Base-by-base conservation (phyloP, 148 eudicot genomes). In the Rheum nobile region DNA sequence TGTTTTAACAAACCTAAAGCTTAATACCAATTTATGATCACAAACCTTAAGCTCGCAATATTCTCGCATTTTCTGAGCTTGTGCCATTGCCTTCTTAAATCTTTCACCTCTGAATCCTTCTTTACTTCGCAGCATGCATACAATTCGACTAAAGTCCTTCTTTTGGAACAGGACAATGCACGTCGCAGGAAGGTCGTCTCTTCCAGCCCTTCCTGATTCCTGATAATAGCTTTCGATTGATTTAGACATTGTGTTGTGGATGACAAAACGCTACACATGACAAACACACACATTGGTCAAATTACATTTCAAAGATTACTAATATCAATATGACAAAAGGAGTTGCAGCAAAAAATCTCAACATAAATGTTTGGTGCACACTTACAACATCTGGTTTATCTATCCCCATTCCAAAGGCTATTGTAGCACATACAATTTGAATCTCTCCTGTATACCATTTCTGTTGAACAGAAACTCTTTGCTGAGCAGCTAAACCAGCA, bases 351-450 rank as follows among this genome's bases (percentile, higher is more conserved):
- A 48, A 19, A 16, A 19, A 43, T 9, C 14, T 10, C 37, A 35
- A 4, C 3, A 35, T 35, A 35, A 35, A 68, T 24, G 34, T 74
- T 61, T 59, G 46, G 55, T 68, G 17, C 55, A 52, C 44, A 86
- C 99, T 92, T 76, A 96, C 99, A 79, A 96, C 99, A 76, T 96
- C 97, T 75, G 97, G 83, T 82, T 96, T 96, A 84, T 96, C 96
- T 38, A 96, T 96, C 75, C 99, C 99, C 99, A 96, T 96, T 67
- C 99, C 99, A 73, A 96, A 96, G 76, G 99, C 99, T 74, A 96
- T 92, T 14, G 99, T 96, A 77, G 99, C 99, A 82, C 99, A 96
- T 75, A 96, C 97, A 72, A 96, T 88, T 72, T 90, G 87, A 79
- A 91, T 93, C 81, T 92, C 99, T 76, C 99, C 99, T 28, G 84